Evolutionary conservation across 495 filamentous ascomycete species (phyloP), one percentile per base, ranked within the genome.

Genomic region (Aspergillus nidulans): DNA sequence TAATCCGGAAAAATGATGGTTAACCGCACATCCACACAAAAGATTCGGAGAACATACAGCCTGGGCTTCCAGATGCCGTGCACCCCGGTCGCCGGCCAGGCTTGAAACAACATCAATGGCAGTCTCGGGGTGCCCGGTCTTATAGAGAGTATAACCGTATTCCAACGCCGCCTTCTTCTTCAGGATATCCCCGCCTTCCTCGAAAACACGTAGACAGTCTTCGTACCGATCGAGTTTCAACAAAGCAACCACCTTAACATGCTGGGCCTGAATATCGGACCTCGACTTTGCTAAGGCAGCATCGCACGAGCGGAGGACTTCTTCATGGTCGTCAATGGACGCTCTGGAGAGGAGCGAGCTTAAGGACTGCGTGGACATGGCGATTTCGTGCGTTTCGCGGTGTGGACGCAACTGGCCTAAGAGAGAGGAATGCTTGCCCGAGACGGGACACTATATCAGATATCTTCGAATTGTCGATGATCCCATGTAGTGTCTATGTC

Each of bases 221-320:
- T 94, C 87, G 68, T 87, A 97, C 54, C 92, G 90, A 67, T 99
- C 95, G 47, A 97, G 85, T 66, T 95, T 95, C 48, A 97, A 71
- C 32, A 99, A 79, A 10, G 94, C 91, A 34, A 97, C 87, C 9
- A 85, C 79, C 58, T 89, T 90, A 32, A 86, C 85, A 67, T 88
- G 87, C 41, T 89, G 88, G 6, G 88, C 86, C 21, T 85, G 77
- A 24, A 78, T 44, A 57, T 92, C 84, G 40, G 66, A 72, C 63
- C 83, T 85, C 3, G 80, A 81, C 23, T 80, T 79, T 65, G 81
- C 82, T 32, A 94, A 76, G 4, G 78, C 74, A 32, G 79, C 78
- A 69, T 94, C 88, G 64, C 86, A 84, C 43, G 89, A 83, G 58
- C 79, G 79, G 13, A 92, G 76, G 30, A 88, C 70, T 64, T 87